Evolutionary conservation across 2,329 filamentous ascomycete genomes (phyloP), one percentile per base, ranked within the genome.

Genomic region (Bipolaris gigantea): DNA sequence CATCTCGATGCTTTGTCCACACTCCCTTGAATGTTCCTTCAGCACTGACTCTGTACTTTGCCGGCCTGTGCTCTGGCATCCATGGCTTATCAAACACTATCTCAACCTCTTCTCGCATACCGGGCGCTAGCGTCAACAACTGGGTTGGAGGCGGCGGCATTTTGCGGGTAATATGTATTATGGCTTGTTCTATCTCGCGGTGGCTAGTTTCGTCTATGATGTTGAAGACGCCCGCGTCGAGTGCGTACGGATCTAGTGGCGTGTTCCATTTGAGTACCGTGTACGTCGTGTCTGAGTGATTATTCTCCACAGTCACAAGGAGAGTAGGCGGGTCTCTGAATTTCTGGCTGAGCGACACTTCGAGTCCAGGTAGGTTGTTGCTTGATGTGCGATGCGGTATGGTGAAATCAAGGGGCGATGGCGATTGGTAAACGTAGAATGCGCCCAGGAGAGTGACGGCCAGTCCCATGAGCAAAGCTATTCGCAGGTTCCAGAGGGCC

Each of bases 251-350:
- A 51, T 78, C 76, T 38, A 78, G 61, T 5, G 76, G 76, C 1
- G 75, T 75, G 42, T 72, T 67, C 76, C 76, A 78, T 57, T 66
- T 72, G 21, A 75, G 61, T 7, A 78, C 46, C 0, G 75, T 75
- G 51, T 73, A 70, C 1, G 72, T 60, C 2, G 66, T 66, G 8
- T 64, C 57, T 1, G 69, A 66, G 39, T 66, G 66, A 35, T 62
- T 65, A 50, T 77, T 78, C 9, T 70, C 69, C 43, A 77, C 59
- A 1, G 69, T 74, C 19, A 77, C 65, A 13, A 69, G 63, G 11
- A 77, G 44, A 0, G 69, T 67, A 8, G 70, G 69, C 1, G 73
- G 72, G 15, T 57, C 60, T 7, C 57, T 62, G 8, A 66, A 68
- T 8, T 61, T 64, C 47, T 75, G 72, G 2, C 61, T 58, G 13